These are phyloP conservation scores for Dichotomocladium elegans DNA, from an alignment of 371 early-diverging fungal genomes.

Conservation along the genomic window DNA sequence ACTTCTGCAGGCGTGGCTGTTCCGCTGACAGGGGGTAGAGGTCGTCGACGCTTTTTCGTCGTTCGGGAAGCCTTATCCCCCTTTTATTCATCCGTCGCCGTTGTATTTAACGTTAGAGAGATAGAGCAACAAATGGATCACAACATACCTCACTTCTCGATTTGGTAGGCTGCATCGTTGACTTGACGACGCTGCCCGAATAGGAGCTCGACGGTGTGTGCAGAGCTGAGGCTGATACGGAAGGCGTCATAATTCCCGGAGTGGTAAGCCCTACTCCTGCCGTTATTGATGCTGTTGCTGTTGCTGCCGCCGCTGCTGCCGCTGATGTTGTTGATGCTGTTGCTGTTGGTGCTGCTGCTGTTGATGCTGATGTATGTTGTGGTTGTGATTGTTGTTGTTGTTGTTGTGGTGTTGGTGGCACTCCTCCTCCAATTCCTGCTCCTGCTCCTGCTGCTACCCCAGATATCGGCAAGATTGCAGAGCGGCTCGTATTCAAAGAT, in stretches of 20 bases:
- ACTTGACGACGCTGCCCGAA: constrained; percentile 7
- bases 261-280: constrained; percentile 11
- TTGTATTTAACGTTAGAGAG: no score
- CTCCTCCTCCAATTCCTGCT: no score
- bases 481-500: no score
- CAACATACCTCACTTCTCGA: constrained; percentile 12
- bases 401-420: no score
- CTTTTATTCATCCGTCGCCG: no score
- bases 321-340: background rate
- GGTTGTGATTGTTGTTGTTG: no score
- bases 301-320: constrained; percentile 1
- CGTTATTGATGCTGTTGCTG: constrained; percentile 12
- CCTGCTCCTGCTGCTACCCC: no score
- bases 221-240: constrained; percentile 10
- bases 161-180: constrained; percentile 2
- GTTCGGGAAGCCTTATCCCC: constrained; percentile 5
- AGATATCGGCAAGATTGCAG: no score
- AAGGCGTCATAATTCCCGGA: constrained; percentile 9
- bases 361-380: no score
- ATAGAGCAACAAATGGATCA: background rate
- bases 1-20: constrained; percentile 34
- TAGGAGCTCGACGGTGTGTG: constrained; percentile 20
- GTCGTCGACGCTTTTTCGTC: constrained; percentile 23
- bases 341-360: constrained; percentile 1
- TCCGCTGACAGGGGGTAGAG: constrained; percentile 25